Conservation (phyloP, 139 green algal species). For the Ettlia oleoabundans region DNA sequence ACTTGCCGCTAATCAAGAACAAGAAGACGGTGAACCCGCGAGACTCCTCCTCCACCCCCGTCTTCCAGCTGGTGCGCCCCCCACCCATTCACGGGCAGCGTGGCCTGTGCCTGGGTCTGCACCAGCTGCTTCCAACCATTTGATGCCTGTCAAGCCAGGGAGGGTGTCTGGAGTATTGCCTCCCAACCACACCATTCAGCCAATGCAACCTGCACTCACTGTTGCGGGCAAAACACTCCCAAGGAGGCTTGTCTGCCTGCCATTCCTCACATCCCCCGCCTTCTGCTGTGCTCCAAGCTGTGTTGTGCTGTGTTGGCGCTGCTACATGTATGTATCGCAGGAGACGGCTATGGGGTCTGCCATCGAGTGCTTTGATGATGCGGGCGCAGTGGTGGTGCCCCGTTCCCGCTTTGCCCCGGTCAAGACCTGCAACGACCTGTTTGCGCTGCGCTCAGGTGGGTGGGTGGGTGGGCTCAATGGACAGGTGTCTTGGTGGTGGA, state of each 20-base stretch:
- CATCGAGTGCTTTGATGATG: slow-evolving; percentile 90
- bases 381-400: slow-evolving; percentile 88
- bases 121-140: background rate
- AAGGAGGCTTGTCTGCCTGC: too few species aligned
- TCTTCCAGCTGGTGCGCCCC: slow-evolving; percentile 82
- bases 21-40: slow-evolving; percentile 94
- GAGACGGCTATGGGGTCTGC: slow-evolving; percentile 55
- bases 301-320: background rate
- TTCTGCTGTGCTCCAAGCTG: background rate
- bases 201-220: background rate
- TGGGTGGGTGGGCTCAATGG: background rate
- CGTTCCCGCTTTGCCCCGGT: slow-evolving; percentile 92
- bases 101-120: background rate
- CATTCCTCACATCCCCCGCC: background rate
- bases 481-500: background rate
- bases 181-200: too few species aligned
- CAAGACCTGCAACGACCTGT: slow-evolving; percentile 93
- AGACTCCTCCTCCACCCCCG: slow-evolving; percentile 67
- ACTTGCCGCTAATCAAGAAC: slow-evolving; percentile 93
- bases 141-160: too few species aligned
- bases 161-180: too few species aligned
- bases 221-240: too few species aligned
- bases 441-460: slow-evolving; percentile 78
- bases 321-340: background rate
- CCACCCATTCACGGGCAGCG: background rate